phyloP scores from a whole-genome alignment of 2,329 filamentous ascomycete species.

The Stagonosporopsis tanaceti region DNA sequence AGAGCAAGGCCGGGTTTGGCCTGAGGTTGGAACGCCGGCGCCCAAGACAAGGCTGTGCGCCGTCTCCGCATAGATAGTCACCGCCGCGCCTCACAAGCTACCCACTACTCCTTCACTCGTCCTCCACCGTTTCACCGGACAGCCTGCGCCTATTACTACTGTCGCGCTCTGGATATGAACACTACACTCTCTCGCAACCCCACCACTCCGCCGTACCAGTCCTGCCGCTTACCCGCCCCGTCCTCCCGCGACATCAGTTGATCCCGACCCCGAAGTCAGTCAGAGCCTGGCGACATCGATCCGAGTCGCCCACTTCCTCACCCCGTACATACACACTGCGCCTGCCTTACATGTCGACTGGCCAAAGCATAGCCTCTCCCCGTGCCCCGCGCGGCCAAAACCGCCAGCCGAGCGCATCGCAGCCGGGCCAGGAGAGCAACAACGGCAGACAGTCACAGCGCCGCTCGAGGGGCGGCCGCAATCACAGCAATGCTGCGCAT shows the following conservation, averaged over 20 bases:
- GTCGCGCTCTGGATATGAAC: conserved; percentile 45
- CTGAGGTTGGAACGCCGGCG: conserved; percentile 23
- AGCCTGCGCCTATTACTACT: conserved; percentile 35
- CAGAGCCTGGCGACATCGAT: conserved; percentile 37
- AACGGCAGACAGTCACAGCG: conserved; percentile 41
- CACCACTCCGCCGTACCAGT: conserved; percentile 31
- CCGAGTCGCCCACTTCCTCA: conserved; percentile 25
- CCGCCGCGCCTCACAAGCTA: conserved; percentile 17
- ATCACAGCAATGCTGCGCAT: conserved; percentile 27
- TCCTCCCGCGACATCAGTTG: conserved; percentile 32
- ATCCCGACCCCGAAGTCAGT: conserved; percentile 23
- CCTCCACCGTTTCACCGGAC: conserved; percentile 22
- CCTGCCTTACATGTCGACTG: conserved; percentile 43
- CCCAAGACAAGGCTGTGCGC: conserved; percentile 23
- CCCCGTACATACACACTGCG: conserved; percentile 1
- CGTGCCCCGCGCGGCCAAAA: conserved; percentile 42
- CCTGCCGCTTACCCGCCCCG: conserved; percentile 29
- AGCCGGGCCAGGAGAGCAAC: conserved; percentile 30
- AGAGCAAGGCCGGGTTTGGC: conserved; percentile 11
- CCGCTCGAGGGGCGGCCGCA: conserved; percentile 45
- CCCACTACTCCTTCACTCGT: conserved; percentile 20
- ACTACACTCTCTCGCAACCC: conserved; percentile 36
- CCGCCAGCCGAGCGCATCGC: conserved; percentile 40
- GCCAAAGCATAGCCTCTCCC: conserved; percentile 44
- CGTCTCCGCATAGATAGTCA: conserved; percentile 36